These are phyloP conservation scores for Neofusicoccum ribis DNA, from an alignment of 2,329 filamentous ascomycete species.

Conservation along the genomic window DNA sequence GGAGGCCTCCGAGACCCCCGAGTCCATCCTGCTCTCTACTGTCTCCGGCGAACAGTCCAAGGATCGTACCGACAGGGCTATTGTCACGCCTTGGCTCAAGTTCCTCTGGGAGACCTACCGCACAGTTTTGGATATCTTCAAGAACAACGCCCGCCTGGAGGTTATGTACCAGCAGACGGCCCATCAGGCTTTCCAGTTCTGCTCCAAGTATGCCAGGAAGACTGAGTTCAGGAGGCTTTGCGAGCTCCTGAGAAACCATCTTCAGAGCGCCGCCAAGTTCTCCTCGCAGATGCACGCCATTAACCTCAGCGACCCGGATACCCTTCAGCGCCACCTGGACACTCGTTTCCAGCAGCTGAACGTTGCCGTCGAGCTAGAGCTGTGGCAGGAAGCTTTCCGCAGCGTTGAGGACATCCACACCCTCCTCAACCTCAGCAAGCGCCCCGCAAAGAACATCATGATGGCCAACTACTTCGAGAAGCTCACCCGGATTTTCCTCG, in stretches of 20 bases:
- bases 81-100: constrained; percentile 98
- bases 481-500: constrained; percentile 95
- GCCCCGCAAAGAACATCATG: constrained; percentile 97
- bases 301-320: constrained; percentile 96
- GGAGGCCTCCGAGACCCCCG: constrained; percentile 94
- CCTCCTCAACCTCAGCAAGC: constrained; percentile 94
- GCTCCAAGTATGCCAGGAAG: constrained; percentile 96
- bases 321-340: constrained; percentile 93
- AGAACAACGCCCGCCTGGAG: constrained; percentile 97
- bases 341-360: constrained; percentile 98
- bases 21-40: constrained; percentile 95
- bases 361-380: constrained; percentile 93
- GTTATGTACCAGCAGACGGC: constrained; percentile 98
- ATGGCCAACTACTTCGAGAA: constrained; percentile 99
- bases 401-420: constrained; percentile 99
- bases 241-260: constrained; percentile 96
- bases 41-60: constrained; percentile 97
- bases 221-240: constrained; percentile 98
- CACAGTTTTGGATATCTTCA: constrained; percentile 95
- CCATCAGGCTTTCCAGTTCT: constrained; percentile 98
- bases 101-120: constrained; percentile 99
- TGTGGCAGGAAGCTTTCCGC: constrained; percentile 99
- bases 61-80: constrained; percentile 95
- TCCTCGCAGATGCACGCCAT: constrained; percentile 99
- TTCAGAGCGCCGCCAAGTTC: constrained; percentile 99